Percentiles rank a stretch among this genome's conserved stretches.
Conservation (phyloP, 495 filamentous ascomycete species). For the Daldinia childiae region DNA sequence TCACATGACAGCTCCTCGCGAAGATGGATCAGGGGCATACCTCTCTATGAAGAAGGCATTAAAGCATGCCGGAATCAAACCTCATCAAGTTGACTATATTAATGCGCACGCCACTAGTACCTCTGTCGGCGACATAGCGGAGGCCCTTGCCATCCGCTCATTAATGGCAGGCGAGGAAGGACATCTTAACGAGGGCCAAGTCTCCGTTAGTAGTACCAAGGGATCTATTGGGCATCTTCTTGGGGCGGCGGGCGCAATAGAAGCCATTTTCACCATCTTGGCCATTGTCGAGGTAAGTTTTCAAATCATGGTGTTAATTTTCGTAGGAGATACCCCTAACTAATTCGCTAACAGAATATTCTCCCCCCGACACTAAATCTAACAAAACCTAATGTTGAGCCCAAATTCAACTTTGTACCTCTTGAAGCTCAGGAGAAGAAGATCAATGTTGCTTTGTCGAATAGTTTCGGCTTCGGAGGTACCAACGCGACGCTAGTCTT, state of each 20-base stretch:
- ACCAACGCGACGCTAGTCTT: conserved; percentile 95
- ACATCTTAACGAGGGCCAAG: conserved; percentile 64
- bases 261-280: conserved; percentile 84
- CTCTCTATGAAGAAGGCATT: conserved; percentile 88
- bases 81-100: conserved; percentile 83
- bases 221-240: conserved; percentile 92
- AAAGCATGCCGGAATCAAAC: conserved; percentile 73
- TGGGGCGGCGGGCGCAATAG: conserved; percentile 88
- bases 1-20: conserved; percentile 89
- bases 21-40: conserved; percentile 80
- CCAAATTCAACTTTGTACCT: conserved; percentile 89
- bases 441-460: conserved; percentile 83
- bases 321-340: neutral
- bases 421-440: conserved; percentile 70
- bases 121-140: conserved; percentile 82
- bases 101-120: conserved; percentile 97
- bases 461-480: conserved; percentile 98
- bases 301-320: neutral
- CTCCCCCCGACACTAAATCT: conserved; percentile 92
- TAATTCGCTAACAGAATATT: conserved; percentile 64
- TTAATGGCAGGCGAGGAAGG: conserved; percentile 81
- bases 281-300: conserved; percentile 76
- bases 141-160: conserved; percentile 82
- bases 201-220: conserved; percentile 93
- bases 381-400: conserved; percentile 70